phyloP scores from a whole-genome alignment of 208 protist species.

The Leishmania martiniquensis region DNA sequence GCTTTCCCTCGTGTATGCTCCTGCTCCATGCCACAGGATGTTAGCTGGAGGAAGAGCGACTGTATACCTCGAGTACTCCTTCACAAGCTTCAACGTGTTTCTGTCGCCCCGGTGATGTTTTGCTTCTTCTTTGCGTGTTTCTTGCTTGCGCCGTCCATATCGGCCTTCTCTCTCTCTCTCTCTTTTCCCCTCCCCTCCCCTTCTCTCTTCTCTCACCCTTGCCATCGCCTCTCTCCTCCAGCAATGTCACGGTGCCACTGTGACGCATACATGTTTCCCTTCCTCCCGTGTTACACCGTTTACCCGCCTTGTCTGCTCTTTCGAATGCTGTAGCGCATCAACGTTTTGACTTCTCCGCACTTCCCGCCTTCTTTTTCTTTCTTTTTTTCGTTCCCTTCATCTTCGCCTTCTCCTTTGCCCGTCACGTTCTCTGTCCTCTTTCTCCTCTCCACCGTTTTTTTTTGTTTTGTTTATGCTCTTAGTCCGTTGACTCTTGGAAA shows the following conservation, averaged over 20 bases:
- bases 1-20: neutral
- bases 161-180: neutral
- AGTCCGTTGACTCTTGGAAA: too few relatives aligned
- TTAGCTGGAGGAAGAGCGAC: neutral
- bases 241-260: neutral
- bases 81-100: neutral
- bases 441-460: neutral
- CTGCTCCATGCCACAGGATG: neutral
- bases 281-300: neutral
- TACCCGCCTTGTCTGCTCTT: neutral
- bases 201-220: neutral
- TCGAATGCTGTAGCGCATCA: too few relatives aligned
- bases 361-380: constrained; percentile 12
- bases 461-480: neutral
- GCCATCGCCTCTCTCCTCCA: too few relatives aligned
- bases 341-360: too few relatives aligned
- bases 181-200: neutral
- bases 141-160: too few relatives aligned
- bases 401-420: neutral
- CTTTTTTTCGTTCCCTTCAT: constrained; percentile 14
- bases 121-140: too few relatives aligned
- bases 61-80: neutral
- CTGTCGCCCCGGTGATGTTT: neutral
- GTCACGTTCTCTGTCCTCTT: too few relatives aligned
- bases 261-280: neutral